Evolutionary conservation across 345 rosid genomes (phyloP).

Genomic region (Hibiscus tridactylites): DNA sequence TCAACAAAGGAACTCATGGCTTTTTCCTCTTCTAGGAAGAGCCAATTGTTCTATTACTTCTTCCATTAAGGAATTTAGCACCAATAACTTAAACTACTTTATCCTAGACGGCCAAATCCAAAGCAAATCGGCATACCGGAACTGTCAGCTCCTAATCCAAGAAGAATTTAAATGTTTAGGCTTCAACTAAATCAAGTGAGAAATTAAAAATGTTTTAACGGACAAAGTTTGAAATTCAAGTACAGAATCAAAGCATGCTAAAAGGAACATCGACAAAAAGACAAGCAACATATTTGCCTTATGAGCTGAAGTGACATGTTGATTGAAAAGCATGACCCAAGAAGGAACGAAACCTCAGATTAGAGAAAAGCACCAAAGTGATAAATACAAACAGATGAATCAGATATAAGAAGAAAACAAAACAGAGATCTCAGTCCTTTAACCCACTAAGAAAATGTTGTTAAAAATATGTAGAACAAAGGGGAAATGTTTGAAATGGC

Average conservation of each 20-base stretch:
- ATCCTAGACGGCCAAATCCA: background rate
- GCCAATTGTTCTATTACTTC: background rate
- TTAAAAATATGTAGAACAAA: background rate
- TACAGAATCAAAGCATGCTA: constrained; percentile 6
- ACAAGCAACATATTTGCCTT: constrained; percentile 16
- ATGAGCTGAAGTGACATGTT: constrained; percentile 6
- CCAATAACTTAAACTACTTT: constrained; percentile 4
- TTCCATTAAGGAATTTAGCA: background rate
- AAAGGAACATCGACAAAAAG: background rate
- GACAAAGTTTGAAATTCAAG: constrained; percentile 3
- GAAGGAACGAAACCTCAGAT: constrained; percentile 14
- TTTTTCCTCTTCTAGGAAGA: background rate
- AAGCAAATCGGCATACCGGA: background rate
- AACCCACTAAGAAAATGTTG: background rate
- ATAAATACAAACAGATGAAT: constrained; percentile 11
- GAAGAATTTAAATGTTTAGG: background rate
- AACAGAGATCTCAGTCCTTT: constrained; percentile 37
- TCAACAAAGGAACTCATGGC: background rate
- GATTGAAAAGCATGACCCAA: constrained; percentile 7
- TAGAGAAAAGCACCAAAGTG: constrained; percentile 6
- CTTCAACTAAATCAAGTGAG: background rate
- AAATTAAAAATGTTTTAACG: background rate
- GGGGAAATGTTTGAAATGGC: constrained; percentile 12
- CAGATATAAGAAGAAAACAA: constrained; percentile 13
- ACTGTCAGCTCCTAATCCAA: background rate